Base-by-base conservation (phyloP, 129 eudicot genomes). In the Heracleum sosnowskyi region DNA sequence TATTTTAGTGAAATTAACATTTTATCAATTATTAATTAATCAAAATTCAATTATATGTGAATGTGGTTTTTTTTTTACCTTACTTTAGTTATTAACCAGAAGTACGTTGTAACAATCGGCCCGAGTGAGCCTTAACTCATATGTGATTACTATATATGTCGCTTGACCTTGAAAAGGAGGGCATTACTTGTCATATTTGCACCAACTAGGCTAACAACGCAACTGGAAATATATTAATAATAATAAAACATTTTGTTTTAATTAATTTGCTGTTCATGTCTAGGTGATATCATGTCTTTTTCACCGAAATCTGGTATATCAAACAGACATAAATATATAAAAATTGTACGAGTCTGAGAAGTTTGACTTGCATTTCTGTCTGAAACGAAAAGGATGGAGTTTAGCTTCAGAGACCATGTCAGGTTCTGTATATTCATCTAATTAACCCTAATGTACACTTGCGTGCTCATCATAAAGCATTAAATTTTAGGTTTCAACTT, bases 351-450 rank as follows among this genome's bases (percentile, higher is more conserved):
- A 66, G 24, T 66, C 72, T 66, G 72, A 66, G 39, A 66, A 66
- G 20, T 66, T 29, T 66, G 39, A 66, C 72, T 66, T 66, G 10
- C 72, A 66, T 66, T 66, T 66, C 39, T 66, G 39, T 66, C 37
- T 66, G 36, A 66, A 66, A 28, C 36, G 39, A 66, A 64, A 60
- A 60, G 68, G 68, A 26, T 60, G 68, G 68, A n/a, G 68, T n/a
- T 57, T 0, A 60, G 68, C 68, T 60, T 8, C 68, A 60, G 33
- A 60, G 34, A 60, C 68, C 16, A 60, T n/a, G 68, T 60, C 68
- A 60, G 68, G 68, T 60, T 60, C 68, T 60, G 5, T 60, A 4
- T n/a, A 8, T 60, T 60, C 31, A 60, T 60, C 68, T n/a, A 10
- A 41, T 41, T 41, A 57, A 57, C 33, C 66, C 66, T 60, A 60